A percentile compares a stretch with the other conserved stretches of the same genome.
Conservation (phyloP, 179 eudicot genomes). For the Vitellaria paradoxa region DNA sequence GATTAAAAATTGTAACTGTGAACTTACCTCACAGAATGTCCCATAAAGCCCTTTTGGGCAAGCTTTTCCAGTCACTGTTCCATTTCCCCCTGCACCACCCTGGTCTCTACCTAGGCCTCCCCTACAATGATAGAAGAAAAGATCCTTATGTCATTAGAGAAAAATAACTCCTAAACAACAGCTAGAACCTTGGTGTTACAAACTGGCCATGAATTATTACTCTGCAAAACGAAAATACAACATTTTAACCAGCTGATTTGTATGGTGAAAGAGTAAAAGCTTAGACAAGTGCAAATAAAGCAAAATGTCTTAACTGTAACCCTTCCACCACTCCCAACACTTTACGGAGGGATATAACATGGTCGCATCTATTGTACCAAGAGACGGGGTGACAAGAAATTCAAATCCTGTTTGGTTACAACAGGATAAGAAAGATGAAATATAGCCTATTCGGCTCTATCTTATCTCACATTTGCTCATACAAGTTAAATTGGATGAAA, state of each 20-base stretch:
- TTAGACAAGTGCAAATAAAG: background rate
- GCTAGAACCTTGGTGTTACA: background rate
- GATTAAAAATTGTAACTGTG: background rate
- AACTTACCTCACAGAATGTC: conserved; percentile 76
- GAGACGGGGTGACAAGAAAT: too few species aligned
- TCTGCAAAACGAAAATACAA: background rate
- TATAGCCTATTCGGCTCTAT: too few species aligned
- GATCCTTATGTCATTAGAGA: background rate
- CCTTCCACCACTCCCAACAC: background rate
- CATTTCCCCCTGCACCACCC: conserved; percentile 73
- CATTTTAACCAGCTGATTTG: background rate
- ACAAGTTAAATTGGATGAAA: too few species aligned
- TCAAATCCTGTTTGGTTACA: too few species aligned
- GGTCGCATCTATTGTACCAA: too few species aligned
- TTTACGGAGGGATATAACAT: too few species aligned
- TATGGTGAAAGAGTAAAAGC: background rate
- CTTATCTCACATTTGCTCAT: too few species aligned
- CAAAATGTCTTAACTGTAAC: background rate
- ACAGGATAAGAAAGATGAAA: too few species aligned
- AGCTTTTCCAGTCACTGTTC: conserved; percentile 83
- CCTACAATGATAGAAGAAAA: conserved; percentile 35
- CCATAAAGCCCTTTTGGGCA: conserved; percentile 96
- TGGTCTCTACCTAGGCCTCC: conserved; percentile 77
- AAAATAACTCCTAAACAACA: background rate
- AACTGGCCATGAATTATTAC: background rate